Evolutionary conservation across 805 yeast species (phyloP), one percentile per base, ranked within the genome.

Genomic region (Yarrowia divulgata): DNA sequence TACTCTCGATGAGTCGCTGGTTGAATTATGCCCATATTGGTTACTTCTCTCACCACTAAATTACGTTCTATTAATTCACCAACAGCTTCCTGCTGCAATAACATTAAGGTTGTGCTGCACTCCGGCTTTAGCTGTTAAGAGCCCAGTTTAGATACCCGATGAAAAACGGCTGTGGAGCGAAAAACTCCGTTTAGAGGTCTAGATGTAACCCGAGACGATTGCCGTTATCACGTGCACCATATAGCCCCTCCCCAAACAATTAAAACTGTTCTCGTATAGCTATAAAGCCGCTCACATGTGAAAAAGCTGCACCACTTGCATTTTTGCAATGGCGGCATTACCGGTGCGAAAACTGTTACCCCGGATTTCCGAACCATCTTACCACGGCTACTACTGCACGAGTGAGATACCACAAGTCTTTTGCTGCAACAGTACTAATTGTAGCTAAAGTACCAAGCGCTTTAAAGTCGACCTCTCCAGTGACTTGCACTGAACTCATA

Each of bases 71-170:
- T 23, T 23, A 2, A 23, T 2, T 23, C 29, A 23, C 29, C 29
- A 23, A 23, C 29, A 23, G 29, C 29, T 23, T 23, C 29, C 29
- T 23, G 29, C 37, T 34, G 6, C 37, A 34, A 7, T 34, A 34
- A 34, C 40, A 9, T 12, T 10, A 23, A 23, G 16, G 63, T 57
- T 57, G 0, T 57, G 63, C 12, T 37, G 63, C 63, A 40, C 48
- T 40, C 46, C 63, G 63, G 63, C 48, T 40, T 57, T 57, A 57
- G 48, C 63, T 39, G 63, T 57, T 57, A 54, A 32, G 3, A 54
- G 18, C n/a, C 29, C 34, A 13, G 12, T 13, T 29, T 29, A n/a
- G 37, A 54, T 9, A 19, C 23, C 32, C 34, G 32, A 13, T 19
- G 10, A 10, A 32, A 29, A 49, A 32, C 55, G 55, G 55, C 8